Base-by-base conservation (phyloP, 1,139 yeast species). In the Yamadazyma kanchanaburiensis region DNA sequence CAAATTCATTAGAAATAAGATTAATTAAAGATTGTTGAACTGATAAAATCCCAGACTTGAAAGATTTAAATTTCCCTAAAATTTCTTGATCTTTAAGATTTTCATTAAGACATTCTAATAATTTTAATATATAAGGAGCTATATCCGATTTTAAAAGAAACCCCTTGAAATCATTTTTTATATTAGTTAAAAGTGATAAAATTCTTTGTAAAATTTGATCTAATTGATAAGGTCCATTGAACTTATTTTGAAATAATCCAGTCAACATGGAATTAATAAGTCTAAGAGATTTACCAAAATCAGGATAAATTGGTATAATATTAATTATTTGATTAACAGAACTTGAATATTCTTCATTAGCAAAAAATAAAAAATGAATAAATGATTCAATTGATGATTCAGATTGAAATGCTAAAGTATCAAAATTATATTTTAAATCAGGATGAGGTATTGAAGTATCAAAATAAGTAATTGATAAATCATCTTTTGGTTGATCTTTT, bases 341-440 rank as follows among this genome's bases (percentile, higher is more conserved):
- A 4, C 33, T 33, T 4, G 36, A 22, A 26, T 40, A 44, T 6
- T 40, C 30, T 30, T 53, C 51, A 18, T 46, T 37, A 21, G 49
- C 46, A 55, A 85, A 85, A 6, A 86, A 54, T 20, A 84, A 62
- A 8, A 84, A 75, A 53, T 87, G 96, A 37, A 88, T 72, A 24
- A 87, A 64, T 24, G 88, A 73, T 50, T 86, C 95, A 12, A 77
- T 52, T 1, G 86, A 52, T 35, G 44, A 45, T 3, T 38, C 43
- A 4, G 38, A 31, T 9, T 21, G 30, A 14, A 38, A 32, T 4
- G 25, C 19, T 3, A 21, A 6, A 35, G 33, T 34, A 4, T 62
- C 57, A 21, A 61, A 58, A 47, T 81, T 86, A 38, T 77, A 58
- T 22, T 61, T 64, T 23, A 87, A 58, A 25, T 77, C 79, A 2